Percentiles rank a stretch among this genome's conserved stretches.
Evolutionary conservation across 108 stramenopile genomes (phyloP).

Genomic region (Parietichytrium sp.): DNA sequence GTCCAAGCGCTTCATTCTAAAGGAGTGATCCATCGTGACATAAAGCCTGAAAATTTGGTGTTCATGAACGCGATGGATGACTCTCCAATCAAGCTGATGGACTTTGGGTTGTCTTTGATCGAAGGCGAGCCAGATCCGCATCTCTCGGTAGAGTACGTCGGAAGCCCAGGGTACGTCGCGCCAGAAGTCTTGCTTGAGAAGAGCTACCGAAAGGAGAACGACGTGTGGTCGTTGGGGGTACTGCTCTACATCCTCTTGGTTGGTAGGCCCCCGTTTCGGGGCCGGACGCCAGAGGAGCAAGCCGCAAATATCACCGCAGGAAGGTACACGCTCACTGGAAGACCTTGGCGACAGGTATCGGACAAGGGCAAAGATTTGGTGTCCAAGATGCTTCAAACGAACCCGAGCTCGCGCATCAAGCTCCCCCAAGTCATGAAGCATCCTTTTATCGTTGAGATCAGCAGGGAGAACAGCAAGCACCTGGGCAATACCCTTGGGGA

Average conservation of each 20-base stretch:
- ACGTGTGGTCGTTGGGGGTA: conserved; percentile 93
- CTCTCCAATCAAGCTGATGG: conserved; percentile 58
- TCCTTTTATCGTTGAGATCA: neutral
- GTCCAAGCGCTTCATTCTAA: conserved; percentile 26
- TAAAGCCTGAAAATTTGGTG: conserved; percentile 52
- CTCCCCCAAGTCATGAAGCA: neutral
- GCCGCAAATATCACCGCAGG: neutral
- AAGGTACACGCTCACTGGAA: neutral
- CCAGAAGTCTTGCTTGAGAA: conserved; percentile 40
- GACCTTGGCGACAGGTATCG: neutral
- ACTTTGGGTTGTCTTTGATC: conserved; percentile 58
- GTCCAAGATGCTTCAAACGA: neutral
- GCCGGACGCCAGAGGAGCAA: neutral
- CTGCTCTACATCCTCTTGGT: conserved; percentile 91
- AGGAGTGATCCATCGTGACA: conserved; percentile 52
- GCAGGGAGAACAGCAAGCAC: neutral
- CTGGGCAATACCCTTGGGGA: neutral
- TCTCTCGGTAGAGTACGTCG: conserved; percentile 66
- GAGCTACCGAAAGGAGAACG: conserved; percentile 55
- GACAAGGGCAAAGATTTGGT: conserved; percentile 20
- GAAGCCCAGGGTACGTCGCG: conserved; percentile 71
- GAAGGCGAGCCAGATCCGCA: conserved; percentile 30
- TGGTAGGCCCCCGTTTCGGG: conserved; percentile 63
- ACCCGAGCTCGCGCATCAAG: conserved; percentile 12
- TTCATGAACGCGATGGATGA: conserved; percentile 40